phyloP scores from a whole-genome alignment of 192 early-diverging fungal species.

The Backusella sp. region DNA sequence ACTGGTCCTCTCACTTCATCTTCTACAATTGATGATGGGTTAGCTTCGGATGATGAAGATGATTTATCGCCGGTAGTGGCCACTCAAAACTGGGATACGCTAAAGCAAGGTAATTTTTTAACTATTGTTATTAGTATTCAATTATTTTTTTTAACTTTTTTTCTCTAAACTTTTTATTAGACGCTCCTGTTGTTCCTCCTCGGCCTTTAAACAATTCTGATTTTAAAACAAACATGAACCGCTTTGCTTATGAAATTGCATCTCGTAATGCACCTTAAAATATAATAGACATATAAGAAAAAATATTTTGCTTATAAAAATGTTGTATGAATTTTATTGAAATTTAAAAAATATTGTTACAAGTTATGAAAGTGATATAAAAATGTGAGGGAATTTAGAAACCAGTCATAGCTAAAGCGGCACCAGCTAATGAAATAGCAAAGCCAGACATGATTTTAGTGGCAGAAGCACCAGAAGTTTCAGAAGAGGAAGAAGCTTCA shows the following conservation, averaged over 20 bases:
- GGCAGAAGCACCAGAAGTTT: not conserved
- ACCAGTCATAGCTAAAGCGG: not conserved
- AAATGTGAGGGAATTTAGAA: not conserved
- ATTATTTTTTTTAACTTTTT: not conserved
- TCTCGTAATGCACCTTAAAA: not conserved
- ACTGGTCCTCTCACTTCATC: not conserved
- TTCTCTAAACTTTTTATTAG: not conserved
- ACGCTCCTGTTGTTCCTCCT: not conserved
- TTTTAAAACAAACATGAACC: slow-evolving; percentile 3
- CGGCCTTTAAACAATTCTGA: not conserved
- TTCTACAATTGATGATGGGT: not conserved
- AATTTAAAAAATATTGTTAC: not conserved
- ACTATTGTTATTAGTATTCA: not conserved
- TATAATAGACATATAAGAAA: not conserved
- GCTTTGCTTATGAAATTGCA: not conserved
- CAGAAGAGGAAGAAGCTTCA: not conserved
- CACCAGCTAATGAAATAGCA: not conserved
- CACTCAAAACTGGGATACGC: not conserved
- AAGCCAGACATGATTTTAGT: not conserved
- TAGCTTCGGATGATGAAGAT: slow-evolving; percentile 3
- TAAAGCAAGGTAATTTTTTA: not conserved
- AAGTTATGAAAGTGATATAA: not conserved
- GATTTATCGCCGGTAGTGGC: not conserved
- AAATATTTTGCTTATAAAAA: not conserved
- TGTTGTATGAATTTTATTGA: not conserved